Conservation (phyloP, 2,329 filamentous ascomycete genomes). For the Alternaria gansuensis region DNA sequence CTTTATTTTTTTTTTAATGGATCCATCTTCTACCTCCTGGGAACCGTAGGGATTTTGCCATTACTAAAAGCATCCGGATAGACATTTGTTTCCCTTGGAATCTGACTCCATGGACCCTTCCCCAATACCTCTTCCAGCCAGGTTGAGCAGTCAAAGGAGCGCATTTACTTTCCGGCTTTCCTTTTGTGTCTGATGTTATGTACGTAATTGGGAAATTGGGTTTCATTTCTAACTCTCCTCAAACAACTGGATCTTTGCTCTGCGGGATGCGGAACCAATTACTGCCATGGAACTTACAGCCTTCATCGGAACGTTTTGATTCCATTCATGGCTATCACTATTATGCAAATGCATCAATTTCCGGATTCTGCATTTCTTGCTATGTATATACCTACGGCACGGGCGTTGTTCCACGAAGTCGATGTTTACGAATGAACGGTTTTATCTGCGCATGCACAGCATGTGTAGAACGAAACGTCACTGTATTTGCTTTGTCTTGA, state of each 20-base stretch:
- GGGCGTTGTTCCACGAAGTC: slow-evolving; percentile 26
- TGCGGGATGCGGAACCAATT: slow-evolving; percentile 18
- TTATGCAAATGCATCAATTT: slow-evolving; percentile 18
- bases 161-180: slow-evolving; percentile 24
- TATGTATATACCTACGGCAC: slow-evolving; percentile 49
- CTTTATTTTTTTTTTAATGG: slow-evolving; percentile 39
- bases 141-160: slow-evolving; percentile 25
- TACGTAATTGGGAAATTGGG: slow-evolving; percentile 29
- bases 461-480: slow-evolving; percentile 18
- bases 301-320: slow-evolving; percentile 15
- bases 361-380: slow-evolving; percentile 31
- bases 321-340: slow-evolving; percentile 17
- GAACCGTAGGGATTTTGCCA: slow-evolving; percentile 38
- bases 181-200: slow-evolving; percentile 26
- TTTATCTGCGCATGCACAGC: slow-evolving; percentile 45
- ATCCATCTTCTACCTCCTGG: slow-evolving; percentile 34
- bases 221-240: slow-evolving; percentile 22
- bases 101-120: slow-evolving; percentile 25
- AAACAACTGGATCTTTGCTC: slow-evolving; percentile 15
- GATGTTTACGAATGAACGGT: slow-evolving; percentile 48
- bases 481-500: slow-evolving; percentile 3
- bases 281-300: slow-evolving; percentile 16
- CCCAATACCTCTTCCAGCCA: slow-evolving; percentile 20
- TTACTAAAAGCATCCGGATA: slow-evolving; percentile 39
- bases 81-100: slow-evolving; percentile 30